phyloP scores from a whole-genome alignment of 139 green algal genomes.

The Edaphochlamys debaryana region DNA sequence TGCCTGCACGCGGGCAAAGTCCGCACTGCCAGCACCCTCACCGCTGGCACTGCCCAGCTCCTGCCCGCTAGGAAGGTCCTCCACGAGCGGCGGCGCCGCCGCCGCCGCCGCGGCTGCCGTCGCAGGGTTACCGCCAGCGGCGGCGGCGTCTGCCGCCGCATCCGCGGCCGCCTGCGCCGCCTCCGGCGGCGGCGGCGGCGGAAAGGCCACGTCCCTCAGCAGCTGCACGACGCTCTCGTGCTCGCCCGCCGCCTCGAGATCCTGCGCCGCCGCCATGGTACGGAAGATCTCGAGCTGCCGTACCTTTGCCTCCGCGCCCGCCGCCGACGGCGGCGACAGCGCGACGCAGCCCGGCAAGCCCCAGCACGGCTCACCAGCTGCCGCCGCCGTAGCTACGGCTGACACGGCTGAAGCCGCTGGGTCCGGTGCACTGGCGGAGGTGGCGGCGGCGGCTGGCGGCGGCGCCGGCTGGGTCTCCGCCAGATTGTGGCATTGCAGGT shows the following conservation, averaged over 20 bases:
- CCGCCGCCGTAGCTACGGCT: not conserved
- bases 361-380: not conserved
- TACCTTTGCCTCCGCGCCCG: not conserved
- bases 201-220: constrained; percentile 10
- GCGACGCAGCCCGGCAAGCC: not conserved
- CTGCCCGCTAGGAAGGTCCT: not conserved
- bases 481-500: not conserved
- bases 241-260: constrained; percentile 2
- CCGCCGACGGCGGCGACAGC: not conserved
- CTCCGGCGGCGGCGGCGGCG: not conserved
- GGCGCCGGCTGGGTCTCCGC: not conserved
- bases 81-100: not conserved
- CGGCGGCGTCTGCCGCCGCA: not conserved
- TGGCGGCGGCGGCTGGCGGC: not conserved
- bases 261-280: constrained; percentile 22
- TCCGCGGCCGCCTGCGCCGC: not conserved
- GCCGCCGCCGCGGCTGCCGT: not conserved
- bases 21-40: no score
- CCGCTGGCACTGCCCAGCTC: no score
- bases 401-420: not conserved
- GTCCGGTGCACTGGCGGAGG: not conserved
- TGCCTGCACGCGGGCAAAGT: not conserved
- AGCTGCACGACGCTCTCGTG: constrained; percentile 1
- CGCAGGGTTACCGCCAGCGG: not conserved
- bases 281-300: constrained; percentile 16